Evolutionary conservation across 2,329 filamentous ascomycete genomes (phyloP), one percentile per base, ranked within the genome.

Genomic region (Ascochyta viciae-villosae): DNA sequence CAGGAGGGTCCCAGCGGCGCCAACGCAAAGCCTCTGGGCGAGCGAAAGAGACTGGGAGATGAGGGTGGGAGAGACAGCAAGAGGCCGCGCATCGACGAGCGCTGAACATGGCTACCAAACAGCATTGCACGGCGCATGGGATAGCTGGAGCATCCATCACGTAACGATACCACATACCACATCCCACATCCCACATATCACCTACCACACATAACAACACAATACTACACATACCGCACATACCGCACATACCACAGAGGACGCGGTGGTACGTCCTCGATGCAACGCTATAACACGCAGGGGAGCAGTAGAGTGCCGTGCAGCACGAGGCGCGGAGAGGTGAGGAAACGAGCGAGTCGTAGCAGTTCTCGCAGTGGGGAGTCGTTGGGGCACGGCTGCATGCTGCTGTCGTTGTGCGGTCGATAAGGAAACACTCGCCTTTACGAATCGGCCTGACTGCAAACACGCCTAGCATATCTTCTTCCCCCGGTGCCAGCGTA

Each of bases 21-120:
- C 1, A 93, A 93, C 74, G 85, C 85, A 3, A 83, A 88, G 50
- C 88, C 89, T 1, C 77, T 93, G 22, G 89, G 88, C 0, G 85
- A 89, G 63, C 78, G 87, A 45, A 85, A 82, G 69, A 71, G 79
- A 41, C 70, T 74, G 40, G 76, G 76, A 24, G 74, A 74, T 3
- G 68, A 74, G 6, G 68, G 71, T 3, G 68, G 74, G 54, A 72
- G 78, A 29, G 76, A 80, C 10, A 76, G 75, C 23, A 83, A 83
- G 63, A 75, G 80, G 56, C 68, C 72, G 22, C 74, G 76, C 46
- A 71, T 78, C 44, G 77, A 78, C 38, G 66, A 66, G 22, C 23
- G 53, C 6, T 4, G n/a, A 6, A 26, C 13, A 4, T 6, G 3
- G 13, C 12, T 24, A 34, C 13, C 24, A 37, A 40, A 34, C 22